Conservation (phyloP, 129 eudicot species). For the Flaveria linearis region DNA sequence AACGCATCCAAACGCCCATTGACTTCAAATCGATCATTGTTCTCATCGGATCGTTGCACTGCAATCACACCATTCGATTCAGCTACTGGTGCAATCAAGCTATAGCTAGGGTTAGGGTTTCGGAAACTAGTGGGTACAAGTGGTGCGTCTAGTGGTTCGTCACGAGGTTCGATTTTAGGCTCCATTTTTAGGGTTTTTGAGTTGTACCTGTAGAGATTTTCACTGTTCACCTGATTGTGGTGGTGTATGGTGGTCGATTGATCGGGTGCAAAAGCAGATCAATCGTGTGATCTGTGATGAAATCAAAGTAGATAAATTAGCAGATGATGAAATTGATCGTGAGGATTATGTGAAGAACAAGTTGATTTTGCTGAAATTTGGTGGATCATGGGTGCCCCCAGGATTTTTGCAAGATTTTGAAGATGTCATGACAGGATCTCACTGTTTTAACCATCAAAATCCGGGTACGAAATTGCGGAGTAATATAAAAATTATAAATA, state of each 20-base stretch:
- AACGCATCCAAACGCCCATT: not conserved
- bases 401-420: not conserved
- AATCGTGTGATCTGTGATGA: not conserved
- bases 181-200: not conserved
- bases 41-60: not conserved
- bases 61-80: not conserved
- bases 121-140: not conserved
- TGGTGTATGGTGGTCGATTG: not conserved
- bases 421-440: no score
- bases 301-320: not conserved
- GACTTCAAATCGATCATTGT: not conserved
- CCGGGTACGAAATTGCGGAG: no score
- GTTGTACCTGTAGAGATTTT: not conserved
- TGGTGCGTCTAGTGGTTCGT: not conserved
- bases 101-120: conserved; percentile 6
- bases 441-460: no score
- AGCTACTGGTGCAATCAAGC: not conserved
- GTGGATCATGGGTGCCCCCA: not conserved
- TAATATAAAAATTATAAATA: no score
- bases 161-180: not conserved
- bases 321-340: not conserved
- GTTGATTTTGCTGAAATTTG: not conserved
- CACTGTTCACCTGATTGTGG: not conserved
- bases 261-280: not conserved
- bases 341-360: not conserved